Evolutionary conservation across 805 yeast species (phyloP).

Genomic region (Pichia phayaonensis): DNA sequence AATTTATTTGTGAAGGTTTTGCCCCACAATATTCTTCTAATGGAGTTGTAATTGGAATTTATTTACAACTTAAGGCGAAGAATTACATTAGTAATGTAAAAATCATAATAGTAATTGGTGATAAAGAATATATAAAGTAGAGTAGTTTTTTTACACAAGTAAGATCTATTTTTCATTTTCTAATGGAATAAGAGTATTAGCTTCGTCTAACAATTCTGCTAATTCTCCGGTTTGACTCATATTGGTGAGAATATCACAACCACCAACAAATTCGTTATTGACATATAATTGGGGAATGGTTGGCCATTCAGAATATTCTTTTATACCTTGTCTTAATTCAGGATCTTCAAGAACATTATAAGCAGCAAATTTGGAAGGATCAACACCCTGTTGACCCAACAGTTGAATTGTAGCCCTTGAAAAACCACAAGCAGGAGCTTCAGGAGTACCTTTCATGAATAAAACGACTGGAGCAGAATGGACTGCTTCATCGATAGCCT

Average conservation of each 20-base stretch:
- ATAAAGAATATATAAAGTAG: background rate
- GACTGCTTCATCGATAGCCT: constrained; percentile 83
- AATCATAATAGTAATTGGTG: background rate
- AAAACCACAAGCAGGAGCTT: constrained; percentile 96
- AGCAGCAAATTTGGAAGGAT: constrained; percentile 93
- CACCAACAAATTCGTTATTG: constrained; percentile 88
- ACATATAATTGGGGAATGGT: constrained; percentile 96
- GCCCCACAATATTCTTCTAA: constrained; percentile 3
- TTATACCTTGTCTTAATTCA: constrained; percentile 90
- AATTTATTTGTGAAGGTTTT: background rate
- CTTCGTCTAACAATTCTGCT: constrained; percentile 71
- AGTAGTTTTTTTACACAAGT: background rate
- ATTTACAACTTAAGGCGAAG: constrained; percentile 8
- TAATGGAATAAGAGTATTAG: constrained; percentile 72
- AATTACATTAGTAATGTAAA: background rate
- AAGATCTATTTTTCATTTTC: constrained; percentile 34
- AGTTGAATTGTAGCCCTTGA: constrained; percentile 91
- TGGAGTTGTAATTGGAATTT: background rate
- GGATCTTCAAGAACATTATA: constrained; percentile 93
- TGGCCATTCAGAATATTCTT: constrained; percentile 96
- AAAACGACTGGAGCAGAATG: constrained; percentile 88
- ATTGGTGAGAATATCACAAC: constrained; percentile 88
- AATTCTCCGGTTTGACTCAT: constrained; percentile 93
- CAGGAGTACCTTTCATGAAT: constrained; percentile 98
- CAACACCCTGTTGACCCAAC: constrained; percentile 94